Evolutionary conservation across 148 eudicot genomes (phyloP).

Genomic region (Cornus suecica): DNA sequence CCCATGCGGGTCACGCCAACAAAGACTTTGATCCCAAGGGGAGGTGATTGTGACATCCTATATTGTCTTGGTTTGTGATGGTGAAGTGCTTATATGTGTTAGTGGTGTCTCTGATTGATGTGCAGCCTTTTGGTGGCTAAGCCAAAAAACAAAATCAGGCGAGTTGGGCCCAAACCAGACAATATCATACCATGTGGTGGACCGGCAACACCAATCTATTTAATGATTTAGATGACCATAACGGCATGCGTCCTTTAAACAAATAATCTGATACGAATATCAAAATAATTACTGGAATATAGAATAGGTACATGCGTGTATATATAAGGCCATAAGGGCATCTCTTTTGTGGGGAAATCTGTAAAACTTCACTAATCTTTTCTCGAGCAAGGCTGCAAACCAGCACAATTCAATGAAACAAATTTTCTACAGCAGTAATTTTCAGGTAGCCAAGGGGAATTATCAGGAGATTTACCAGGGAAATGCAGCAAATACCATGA

Average conservation of each 20-base stretch:
- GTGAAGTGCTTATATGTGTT: no score
- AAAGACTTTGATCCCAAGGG: no score
- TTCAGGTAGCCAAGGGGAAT: not conserved
- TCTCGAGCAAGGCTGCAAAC: not conserved
- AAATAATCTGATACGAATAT: not conserved
- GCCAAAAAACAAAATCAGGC: no score
- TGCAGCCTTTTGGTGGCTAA: no score
- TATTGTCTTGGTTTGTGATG: no score
- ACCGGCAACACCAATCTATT: not conserved
- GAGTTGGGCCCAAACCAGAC: no score
- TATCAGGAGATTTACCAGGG: not conserved
- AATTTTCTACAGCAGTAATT: not conserved
- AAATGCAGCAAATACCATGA: not conserved
- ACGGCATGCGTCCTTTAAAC: not conserved
- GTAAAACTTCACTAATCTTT: not conserved
- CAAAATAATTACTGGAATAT: no score
- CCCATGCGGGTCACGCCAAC: no score
- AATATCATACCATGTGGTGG: no score
- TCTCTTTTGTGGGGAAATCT: not conserved
- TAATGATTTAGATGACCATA: not conserved
- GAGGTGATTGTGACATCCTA: no score
- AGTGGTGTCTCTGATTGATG: no score
- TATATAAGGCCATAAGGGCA: not conserved
- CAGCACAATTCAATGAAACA: not conserved
- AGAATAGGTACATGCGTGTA: not conserved